Conservation (phyloP, 2,329 filamentous ascomycete genomes). For the Fusarium pseudoanthophilum region DNA sequence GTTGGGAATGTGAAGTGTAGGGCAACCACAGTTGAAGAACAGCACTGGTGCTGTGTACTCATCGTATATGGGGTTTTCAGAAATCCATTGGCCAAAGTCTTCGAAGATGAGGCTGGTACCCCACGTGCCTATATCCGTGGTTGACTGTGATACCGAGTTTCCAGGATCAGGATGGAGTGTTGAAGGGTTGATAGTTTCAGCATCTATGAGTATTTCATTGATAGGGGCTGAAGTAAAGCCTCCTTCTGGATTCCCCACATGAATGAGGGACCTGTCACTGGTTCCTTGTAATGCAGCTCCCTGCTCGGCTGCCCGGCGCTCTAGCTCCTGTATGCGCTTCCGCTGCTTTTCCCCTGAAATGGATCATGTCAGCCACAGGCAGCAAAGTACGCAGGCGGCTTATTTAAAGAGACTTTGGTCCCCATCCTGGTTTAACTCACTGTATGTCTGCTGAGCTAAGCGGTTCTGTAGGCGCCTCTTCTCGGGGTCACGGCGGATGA, state of each 20-base stretch:
- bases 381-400: neutral
- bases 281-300: neutral
- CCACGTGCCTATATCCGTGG: constrained; percentile 6
- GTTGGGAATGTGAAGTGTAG: constrained; percentile 40
- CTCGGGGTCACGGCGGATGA: constrained; percentile 39
- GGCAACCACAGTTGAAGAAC: constrained; percentile 44
- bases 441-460: constrained; percentile 62
- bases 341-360: constrained; percentile 45
- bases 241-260: neutral
- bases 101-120: constrained; percentile 1
- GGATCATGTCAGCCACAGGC: constrained; percentile 40
- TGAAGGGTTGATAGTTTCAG: constrained; percentile 33
- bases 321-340: constrained; percentile 43
- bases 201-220: neutral
- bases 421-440: constrained; percentile 47
- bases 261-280: neutral
- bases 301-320: constrained; percentile 33
- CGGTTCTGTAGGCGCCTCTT: constrained; percentile 45
- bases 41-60: constrained; percentile 5
- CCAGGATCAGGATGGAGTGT: constrained; percentile 17
- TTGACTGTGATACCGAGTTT: constrained; percentile 3
- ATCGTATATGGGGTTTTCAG: constrained; percentile 4
- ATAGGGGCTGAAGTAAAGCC: neutral
- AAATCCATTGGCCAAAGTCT: constrained; percentile 34
- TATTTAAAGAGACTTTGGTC: neutral